These are phyloP conservation scores for Lentinula aciculospora DNA, from an alignment of 768 basidiomycete species.

Conservation along the genomic window DNA sequence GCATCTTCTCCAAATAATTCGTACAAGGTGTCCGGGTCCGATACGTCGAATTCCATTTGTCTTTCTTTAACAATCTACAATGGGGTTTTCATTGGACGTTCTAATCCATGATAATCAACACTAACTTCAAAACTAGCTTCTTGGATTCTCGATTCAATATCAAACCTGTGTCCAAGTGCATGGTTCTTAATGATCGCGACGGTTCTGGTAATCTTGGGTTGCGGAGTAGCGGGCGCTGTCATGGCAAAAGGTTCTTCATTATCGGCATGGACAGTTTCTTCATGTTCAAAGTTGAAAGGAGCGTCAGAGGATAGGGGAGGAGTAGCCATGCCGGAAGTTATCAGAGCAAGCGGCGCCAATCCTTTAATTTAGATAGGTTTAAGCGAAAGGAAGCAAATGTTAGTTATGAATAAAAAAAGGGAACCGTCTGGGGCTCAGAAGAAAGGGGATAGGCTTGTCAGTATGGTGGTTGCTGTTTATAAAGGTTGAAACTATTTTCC, in stretches of 20 bases:
- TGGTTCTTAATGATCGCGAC: slow-evolving; percentile 83
- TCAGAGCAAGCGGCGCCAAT: background rate
- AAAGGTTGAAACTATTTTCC: background rate
- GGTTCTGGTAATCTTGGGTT: slow-evolving; percentile 45
- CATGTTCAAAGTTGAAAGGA: slow-evolving; percentile 14
- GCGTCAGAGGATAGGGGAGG: slow-evolving; percentile 18
- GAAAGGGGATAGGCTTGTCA: background rate
- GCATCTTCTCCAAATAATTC: slow-evolving; percentile 81
- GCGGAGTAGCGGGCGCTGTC: slow-evolving; percentile 5
- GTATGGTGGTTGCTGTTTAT: background rate
- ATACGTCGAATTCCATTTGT: slow-evolving; percentile 83
- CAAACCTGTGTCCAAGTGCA: slow-evolving; percentile 67
- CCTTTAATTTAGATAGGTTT: background rate
- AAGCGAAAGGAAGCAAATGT: background rate
- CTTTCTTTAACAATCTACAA: slow-evolving; percentile 78
- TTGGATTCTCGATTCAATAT: slow-evolving; percentile 74
- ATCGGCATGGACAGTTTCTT: background rate
- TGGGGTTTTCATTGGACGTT: background rate
- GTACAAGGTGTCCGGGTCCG: slow-evolving; percentile 72
- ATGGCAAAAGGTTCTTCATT: slow-evolving; percentile 9
- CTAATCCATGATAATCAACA: background rate
- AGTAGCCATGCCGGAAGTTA: slow-evolving; percentile 8
- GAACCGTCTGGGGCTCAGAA: background rate
- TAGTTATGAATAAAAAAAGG: background rate
- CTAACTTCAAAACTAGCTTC: slow-evolving; percentile 80